Evolutionary conservation across 768 basidiomycete genomes (phyloP).

Genomic region (Tricholoma hemisulphureum): DNA sequence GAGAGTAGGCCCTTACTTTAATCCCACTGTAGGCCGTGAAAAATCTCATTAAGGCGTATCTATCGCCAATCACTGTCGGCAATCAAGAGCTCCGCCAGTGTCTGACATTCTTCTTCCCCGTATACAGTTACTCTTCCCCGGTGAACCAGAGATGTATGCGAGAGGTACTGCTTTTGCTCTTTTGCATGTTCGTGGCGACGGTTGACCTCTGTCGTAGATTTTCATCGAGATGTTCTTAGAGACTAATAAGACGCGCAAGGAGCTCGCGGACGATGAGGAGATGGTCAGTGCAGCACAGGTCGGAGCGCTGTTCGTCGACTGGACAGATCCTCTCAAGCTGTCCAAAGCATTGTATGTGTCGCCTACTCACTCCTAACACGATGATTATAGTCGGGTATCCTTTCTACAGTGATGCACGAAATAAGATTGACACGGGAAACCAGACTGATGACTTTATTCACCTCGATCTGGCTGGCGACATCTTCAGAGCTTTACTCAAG

Average conservation of each 20-base stretch:
- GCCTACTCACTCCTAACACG: neutral
- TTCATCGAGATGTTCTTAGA: constrained; percentile 52
- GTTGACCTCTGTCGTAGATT: constrained; percentile 41
- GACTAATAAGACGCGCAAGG: constrained; percentile 46
- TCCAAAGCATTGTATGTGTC: constrained; percentile 31
- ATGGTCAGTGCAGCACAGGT: constrained; percentile 59
- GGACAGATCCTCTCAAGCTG: constrained; percentile 70
- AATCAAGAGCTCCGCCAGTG: constrained; percentile 88
- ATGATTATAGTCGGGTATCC: neutral
- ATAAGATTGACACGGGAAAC: constrained; percentile 25
- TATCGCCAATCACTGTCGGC: constrained; percentile 75
- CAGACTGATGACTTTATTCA: constrained; percentile 37
- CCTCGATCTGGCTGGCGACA: constrained; percentile 49
- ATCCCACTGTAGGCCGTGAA: constrained; percentile 35
- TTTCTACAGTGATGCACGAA: constrained; percentile 15
- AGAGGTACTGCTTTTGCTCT: constrained; percentile 37
- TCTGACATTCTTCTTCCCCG: constrained; percentile 81
- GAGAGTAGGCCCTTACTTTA: constrained; percentile 41
- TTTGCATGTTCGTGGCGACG: too few relatives aligned
- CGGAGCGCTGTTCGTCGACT: constrained; percentile 64
- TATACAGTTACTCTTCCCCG: constrained; percentile 80
- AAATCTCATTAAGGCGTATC: constrained; percentile 51
- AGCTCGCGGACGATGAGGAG: constrained; percentile 56
- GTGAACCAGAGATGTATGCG: constrained; percentile 74
- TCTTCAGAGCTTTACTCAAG: constrained; percentile 40